Evolutionary conservation across 768 basidiomycete genomes (phyloP).

Genomic region (Sporobolomyces roseus): DNA sequence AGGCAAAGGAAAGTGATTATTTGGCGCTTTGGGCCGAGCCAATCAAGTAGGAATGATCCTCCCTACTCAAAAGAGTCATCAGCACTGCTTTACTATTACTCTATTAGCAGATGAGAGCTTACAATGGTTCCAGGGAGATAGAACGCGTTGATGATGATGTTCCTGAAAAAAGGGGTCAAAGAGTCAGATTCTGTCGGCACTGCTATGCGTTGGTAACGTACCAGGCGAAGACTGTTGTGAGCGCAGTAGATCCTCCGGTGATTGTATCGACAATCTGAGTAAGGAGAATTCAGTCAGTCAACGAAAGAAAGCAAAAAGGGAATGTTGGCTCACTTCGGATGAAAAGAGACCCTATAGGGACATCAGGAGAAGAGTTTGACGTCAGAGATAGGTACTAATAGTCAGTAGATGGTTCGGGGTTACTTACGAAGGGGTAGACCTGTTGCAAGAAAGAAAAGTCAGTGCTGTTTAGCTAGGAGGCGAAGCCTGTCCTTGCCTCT

Average conservation of each 20-base stretch:
- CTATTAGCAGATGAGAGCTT: background rate
- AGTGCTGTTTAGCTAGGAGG: no score
- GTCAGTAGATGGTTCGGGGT: no score
- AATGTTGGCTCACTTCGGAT: slow-evolving; percentile 5
- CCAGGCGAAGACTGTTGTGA: slow-evolving; percentile 46
- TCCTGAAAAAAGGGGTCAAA: background rate
- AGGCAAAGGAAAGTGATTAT: slow-evolving; percentile 39
- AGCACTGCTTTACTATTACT: background rate
- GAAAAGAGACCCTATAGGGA: slow-evolving; percentile 39
- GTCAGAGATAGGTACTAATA: background rate
- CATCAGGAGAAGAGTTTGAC: background rate
- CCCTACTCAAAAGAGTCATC: background rate
- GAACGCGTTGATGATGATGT: slow-evolving; percentile 54
- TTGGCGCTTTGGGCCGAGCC: slow-evolving; percentile 64
- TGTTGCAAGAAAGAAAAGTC: background rate
- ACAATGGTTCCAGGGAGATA: slow-evolving; percentile 60
- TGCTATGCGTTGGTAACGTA: no score
- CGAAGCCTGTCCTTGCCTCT: no score
- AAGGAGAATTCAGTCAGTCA: background rate
- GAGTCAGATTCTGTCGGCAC: no score
- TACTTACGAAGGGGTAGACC: slow-evolving; percentile 17
- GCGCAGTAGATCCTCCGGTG: slow-evolving; percentile 28
- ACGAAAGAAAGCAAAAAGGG: background rate
- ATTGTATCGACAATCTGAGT: slow-evolving; percentile 35
- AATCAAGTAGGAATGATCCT: slow-evolving; percentile 51